Evolutionary conservation across 2,329 filamentous ascomycete species (phyloP).

Genomic region (Thelonectria discophora): DNA sequence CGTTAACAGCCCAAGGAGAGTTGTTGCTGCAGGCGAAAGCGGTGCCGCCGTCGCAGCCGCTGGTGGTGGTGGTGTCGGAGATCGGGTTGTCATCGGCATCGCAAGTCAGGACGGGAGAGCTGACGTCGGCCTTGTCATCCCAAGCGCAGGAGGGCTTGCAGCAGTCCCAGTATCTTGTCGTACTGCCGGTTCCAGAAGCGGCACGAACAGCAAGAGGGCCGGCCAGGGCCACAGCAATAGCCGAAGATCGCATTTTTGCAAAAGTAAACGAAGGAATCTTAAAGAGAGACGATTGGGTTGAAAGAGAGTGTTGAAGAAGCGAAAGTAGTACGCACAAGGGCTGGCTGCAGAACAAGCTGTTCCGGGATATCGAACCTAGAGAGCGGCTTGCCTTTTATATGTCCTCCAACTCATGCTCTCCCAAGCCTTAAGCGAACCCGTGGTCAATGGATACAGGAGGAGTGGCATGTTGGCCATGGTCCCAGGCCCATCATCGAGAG

Average conservation of each 20-base stretch:
- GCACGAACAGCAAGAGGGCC: conserved; percentile 38
- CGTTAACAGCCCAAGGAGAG: conserved; percentile 68
- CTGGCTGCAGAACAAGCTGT: conserved; percentile 26
- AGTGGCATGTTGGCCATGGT: conserved; percentile 15
- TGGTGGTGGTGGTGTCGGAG: conserved; percentile 56
- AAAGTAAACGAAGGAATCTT: conserved; percentile 17
- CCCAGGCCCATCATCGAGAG: conserved; percentile 1
- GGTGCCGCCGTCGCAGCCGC: conserved; percentile 65
- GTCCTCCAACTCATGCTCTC: background rate
- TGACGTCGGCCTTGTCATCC: conserved; percentile 64
- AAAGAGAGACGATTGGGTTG: conserved; percentile 29
- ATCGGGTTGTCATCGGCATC: conserved; percentile 63
- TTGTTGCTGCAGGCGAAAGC: conserved; percentile 71
- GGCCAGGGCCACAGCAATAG: conserved; percentile 35
- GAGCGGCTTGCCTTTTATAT: conserved; percentile 29
- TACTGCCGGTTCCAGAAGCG: conserved; percentile 42
- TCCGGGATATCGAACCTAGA: conserved; percentile 5
- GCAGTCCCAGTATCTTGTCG: conserved; percentile 68
- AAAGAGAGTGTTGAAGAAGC: conserved; percentile 31
- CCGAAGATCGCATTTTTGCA: conserved; percentile 36
- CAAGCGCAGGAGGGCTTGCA: conserved; percentile 75
- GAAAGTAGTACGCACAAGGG: conserved; percentile 21
- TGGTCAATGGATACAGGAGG: background rate
- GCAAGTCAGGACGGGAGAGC: conserved; percentile 62
- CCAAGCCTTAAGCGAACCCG: too few relatives aligned